Base-by-base conservation (phyloP, 805 yeast species). In the Scheffersomyces coipomensis region DNA sequence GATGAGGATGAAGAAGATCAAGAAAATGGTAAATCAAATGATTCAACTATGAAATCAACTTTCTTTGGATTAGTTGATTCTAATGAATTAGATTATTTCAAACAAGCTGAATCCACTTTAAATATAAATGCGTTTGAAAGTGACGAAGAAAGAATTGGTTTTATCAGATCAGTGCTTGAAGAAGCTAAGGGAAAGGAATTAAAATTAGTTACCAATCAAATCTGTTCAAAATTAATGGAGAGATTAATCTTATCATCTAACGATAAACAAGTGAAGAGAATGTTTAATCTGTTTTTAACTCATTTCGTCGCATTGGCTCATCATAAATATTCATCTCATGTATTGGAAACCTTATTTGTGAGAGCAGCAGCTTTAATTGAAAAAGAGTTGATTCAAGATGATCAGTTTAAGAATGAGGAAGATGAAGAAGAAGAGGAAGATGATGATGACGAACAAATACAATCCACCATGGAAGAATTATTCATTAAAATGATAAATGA, bases 311-410 rank as follows among this genome's bases (percentile, higher is more conserved):
- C 83, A 16, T 70, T 90, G 47, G 77, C 93, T 3, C 81, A 81
- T 49, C 97, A 93, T 54, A 89, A 90, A 58, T 91, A 88, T 56
- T 81, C 97, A 1, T 90, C 97, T 1, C 99, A 93, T 61, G 95
- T 95, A 44, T 69, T 89, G 38, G 98, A 91, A 60, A 87, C 98
- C 0, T 69, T 89, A 26, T 61, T 91, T 21, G 85, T 85, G 22
- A 72, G 91, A 58, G 61, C 79, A 38, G 91, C 96, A 2, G 79
- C 86, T 1, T 58, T 85, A 39, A 73, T 86, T 11, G 96, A 87
- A 56, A 78, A 79, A 48, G 96, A 88, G 56, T 54, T 87, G 21
- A 60, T 83, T 35, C 51, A 49, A n/a, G 51, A 45, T 5, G 30
- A 27, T 13, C 18, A 27, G 10, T 27, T 27, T 15, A 67, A 68